Conservation (phyloP, 352 stramenopile genomes). For the Phytophthora melonis region DNA sequence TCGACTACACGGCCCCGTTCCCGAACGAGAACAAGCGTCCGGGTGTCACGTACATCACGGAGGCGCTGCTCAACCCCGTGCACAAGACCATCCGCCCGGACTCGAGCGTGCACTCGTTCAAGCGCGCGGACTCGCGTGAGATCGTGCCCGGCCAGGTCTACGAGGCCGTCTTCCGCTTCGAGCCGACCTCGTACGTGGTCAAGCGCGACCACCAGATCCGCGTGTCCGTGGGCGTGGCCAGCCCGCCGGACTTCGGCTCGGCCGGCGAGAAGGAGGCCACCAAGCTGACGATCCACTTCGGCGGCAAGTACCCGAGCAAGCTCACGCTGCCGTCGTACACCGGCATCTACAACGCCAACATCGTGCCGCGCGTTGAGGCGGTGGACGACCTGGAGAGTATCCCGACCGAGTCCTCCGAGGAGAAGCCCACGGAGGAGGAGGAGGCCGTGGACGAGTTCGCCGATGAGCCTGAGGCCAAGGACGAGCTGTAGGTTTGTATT, state of each 20-base stretch:
- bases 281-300: conserved; percentile 80
- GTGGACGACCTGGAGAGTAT: conserved; percentile 41
- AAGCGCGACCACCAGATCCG: conserved; percentile 83
- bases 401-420: conserved; percentile 29
- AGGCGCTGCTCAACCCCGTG: conserved; percentile 76
- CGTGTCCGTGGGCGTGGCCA: conserved; percentile 70
- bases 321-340: conserved; percentile 72
- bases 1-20: conserved; percentile 77
- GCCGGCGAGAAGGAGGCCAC: conserved; percentile 60
- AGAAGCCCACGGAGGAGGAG: conserved; percentile 28
- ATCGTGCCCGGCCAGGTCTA: conserved; percentile 76
- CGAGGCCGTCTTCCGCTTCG: conserved; percentile 80
- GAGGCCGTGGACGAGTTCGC: conserved; percentile 67
- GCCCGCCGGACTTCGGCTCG: conserved; percentile 65
- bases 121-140: conserved; percentile 61
- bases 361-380: conserved; percentile 54
- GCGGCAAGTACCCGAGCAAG: conserved; percentile 71
- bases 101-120: conserved; percentile 77
- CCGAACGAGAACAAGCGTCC: conserved; percentile 84
- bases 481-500: conserved; percentile 55
- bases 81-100: conserved; percentile 69
- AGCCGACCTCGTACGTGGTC: conserved; percentile 81
- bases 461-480: conserved; percentile 55
- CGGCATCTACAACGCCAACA: conserved; percentile 68
- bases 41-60: conserved; percentile 85